Base-by-base conservation (phyloP, 805 yeast genomes). In the Dipodascus geniculatus region DNA sequence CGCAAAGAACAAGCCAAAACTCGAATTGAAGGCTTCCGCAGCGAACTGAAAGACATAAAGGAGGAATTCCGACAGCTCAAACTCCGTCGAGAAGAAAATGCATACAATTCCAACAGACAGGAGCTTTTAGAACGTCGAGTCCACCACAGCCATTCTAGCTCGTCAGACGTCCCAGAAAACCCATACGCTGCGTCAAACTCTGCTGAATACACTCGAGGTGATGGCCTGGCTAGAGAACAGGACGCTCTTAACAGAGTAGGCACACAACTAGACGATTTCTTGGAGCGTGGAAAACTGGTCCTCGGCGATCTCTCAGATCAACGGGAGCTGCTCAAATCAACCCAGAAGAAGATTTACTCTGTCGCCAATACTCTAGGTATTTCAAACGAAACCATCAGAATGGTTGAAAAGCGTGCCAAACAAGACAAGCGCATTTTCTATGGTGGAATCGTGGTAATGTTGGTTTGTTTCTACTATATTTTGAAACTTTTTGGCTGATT, bases 401-500 rank as follows among this genome's bases (percentile, higher is more conserved):
- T 77, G 53, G 83, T 91, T 31, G 93, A 89, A 68, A 78, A 81
- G 60, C 77, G 96, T 53, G 91, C 95, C 9, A 79, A 78, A 60
- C 84, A 87, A 65, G 98, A 91, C 66, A 89, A 89, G 65, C 78
- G 87, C 74, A 71, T 93, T 28, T 93, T 93, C 64, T 89, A 85
- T 75, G 81, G 83, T 11, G 86, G 89, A 31, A 80, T 86, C 1
- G 48, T 76, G 1, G 59, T 83, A 28, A 76, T 87, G 68, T 64
- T 90, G 54, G 72, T 82, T 14, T 70, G 79, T 23, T 85, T 89
- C 71, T 87, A 81, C 67, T 74, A 77, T 55, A 81, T 90, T 48
- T 66, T 82, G 58, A 78, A 75, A 62, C 81, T 82, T 74, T 72
- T 90, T 53, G 74, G 86, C 48, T 84, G 67, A 49, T 22, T 17